Conservation (phyloP, 352 stramenopile genomes). For the Pythium diclinum region DNA sequence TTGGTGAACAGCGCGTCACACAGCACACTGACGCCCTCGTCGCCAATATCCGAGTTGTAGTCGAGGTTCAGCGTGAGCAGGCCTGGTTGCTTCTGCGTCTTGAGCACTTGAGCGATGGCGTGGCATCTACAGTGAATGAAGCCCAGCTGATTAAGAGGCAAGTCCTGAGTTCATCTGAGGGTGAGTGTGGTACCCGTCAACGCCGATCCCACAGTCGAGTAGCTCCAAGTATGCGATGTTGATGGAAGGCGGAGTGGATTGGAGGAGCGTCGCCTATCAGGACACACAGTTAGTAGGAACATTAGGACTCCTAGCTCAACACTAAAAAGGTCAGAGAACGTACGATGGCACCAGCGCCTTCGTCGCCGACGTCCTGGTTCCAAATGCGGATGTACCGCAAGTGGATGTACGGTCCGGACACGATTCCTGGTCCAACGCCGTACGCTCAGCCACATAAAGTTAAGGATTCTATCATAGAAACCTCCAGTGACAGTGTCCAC, state of each 20-base stretch:
- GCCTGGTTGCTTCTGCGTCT: slow-evolving; percentile 48
- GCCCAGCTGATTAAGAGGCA: no score
- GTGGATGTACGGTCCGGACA: slow-evolving; percentile 56
- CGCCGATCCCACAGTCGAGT: slow-evolving; percentile 69
- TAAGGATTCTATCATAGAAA: slow-evolving; percentile 34
- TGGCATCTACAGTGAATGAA: no score
- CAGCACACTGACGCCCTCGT: slow-evolving; percentile 49
- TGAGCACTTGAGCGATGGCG: slow-evolving; percentile 48
- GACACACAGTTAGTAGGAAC: not conserved
- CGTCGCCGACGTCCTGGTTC: slow-evolving; percentile 76
- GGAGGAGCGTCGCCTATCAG: slow-evolving; percentile 42
- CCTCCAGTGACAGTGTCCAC: not conserved
- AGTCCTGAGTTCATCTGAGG: no score
- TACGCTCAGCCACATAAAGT: slow-evolving; percentile 34
- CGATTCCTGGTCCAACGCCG: slow-evolving; percentile 63
- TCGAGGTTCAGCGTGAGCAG: slow-evolving; percentile 73
- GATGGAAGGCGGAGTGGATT: slow-evolving; percentile 37
- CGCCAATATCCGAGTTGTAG: slow-evolving; percentile 62
- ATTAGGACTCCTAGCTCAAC: not conserved
- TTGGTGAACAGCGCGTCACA: slow-evolving; percentile 74
- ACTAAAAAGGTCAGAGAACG: slow-evolving; percentile 6
- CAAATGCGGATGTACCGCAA: slow-evolving; percentile 78
- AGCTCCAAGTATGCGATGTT: slow-evolving; percentile 81
- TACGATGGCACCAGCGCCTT: slow-evolving; percentile 70
- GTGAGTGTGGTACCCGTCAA: slow-evolving; percentile 31